phyloP scores from a whole-genome alignment of 108 stramenopile genomes.

The Pseudonitzschia pungens region DNA sequence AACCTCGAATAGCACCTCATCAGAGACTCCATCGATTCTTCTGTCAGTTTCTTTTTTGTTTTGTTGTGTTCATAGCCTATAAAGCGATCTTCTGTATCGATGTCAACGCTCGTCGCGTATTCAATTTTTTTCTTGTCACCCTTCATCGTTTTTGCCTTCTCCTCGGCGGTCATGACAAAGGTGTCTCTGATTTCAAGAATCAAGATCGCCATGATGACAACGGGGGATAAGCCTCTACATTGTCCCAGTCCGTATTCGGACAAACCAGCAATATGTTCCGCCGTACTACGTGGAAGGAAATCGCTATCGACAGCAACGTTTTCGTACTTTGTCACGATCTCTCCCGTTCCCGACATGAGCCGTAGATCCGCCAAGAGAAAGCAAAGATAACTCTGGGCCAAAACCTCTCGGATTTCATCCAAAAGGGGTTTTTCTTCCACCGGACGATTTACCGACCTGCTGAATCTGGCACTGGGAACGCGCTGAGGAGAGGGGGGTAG shows the following conservation, averaged over 20 bases:
- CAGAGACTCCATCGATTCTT: constrained; percentile 18
- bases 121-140: not conserved
- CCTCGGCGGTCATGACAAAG: constrained; percentile 1
- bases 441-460: constrained; percentile 2
- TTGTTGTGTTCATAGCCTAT: constrained; percentile 5
- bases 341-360: constrained; percentile 61
- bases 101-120: not conserved
- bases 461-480: not conserved
- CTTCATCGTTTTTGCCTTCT: constrained; percentile 10
- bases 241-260: constrained; percentile 13
- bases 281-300: constrained; percentile 32
- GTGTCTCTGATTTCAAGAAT: constrained; percentile 55
- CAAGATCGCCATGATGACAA: constrained; percentile 67
- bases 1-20: constrained; percentile 6
- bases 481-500: not conserved
- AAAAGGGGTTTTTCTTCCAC: not conserved
- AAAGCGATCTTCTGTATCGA: constrained; percentile 3
- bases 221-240: constrained; percentile 44
- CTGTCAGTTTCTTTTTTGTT: not conserved
- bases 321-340: constrained; percentile 63
- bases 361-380: constrained; percentile 72
- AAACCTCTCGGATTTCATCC: constrained; percentile 22
- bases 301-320: constrained; percentile 60
- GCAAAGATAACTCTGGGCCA: constrained; percentile 60
- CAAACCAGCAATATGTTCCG: constrained; percentile 32